phyloP scores from a whole-genome alignment of 176 grass and related monocot genomes.

The Pontederia crassipes region DNA sequence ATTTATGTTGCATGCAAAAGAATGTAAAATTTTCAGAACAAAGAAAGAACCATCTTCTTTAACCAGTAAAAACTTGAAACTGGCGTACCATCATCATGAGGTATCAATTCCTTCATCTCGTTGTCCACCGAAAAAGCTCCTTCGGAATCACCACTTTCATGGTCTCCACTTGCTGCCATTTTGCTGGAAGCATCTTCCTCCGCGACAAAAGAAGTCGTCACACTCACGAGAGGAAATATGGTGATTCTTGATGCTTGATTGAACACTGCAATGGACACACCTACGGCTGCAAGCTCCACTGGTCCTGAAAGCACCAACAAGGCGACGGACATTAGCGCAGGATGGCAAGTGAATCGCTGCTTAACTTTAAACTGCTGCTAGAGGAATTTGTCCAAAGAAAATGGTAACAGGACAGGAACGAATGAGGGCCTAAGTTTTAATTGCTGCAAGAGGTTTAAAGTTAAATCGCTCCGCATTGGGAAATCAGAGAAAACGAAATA shows the following conservation, averaged over 20 bases:
- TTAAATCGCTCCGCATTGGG: too few relatives aligned
- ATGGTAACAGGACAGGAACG: too few relatives aligned
- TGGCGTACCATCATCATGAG: slow-evolving; percentile 10
- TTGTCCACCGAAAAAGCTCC: slow-evolving; percentile 2
- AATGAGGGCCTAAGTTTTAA: too few relatives aligned
- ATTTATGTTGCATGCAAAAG: background rate
- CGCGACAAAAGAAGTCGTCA: slow-evolving; percentile 87
- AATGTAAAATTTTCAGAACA: background rate
- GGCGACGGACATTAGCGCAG: too few relatives aligned
- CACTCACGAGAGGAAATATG: slow-evolving; percentile 79
- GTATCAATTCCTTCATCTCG: slow-evolving; percentile 11
- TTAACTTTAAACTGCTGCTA: too few relatives aligned
- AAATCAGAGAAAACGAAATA: too few relatives aligned
- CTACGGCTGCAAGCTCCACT: slow-evolving; percentile 70
- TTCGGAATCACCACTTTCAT: slow-evolving; percentile 17
- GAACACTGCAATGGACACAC: slow-evolving; percentile 78
- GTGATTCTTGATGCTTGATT: slow-evolving; percentile 87
- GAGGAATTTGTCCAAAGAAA: too few relatives aligned
- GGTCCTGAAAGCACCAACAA: slow-evolving; percentile 28
- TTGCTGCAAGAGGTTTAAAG: too few relatives aligned
- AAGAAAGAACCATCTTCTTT: too few relatives aligned
- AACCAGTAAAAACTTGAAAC: background rate
- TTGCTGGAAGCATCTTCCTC: slow-evolving; percentile 36
- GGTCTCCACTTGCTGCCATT: background rate
- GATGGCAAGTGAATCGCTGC: too few relatives aligned